Percentiles rank a stretch among this genome's conserved stretches.
Evolutionary conservation across 257 asterid species (phyloP).

Genomic region (Solanum bulbocastanum): DNA sequence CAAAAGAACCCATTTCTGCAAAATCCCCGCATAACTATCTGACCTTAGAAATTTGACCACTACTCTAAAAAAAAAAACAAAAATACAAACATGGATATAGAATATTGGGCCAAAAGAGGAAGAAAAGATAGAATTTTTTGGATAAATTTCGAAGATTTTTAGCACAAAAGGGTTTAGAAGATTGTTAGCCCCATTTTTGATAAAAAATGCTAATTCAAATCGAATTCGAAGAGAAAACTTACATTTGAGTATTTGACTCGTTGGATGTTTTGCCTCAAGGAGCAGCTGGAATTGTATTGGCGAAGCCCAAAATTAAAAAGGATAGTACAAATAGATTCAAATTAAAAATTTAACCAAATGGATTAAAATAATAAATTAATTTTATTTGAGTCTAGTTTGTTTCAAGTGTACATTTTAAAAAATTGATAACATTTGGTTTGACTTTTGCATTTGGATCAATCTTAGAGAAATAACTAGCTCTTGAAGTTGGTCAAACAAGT

Average conservation of each 20-base stretch:
- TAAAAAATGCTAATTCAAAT: not conserved
- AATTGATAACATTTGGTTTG: not conserved
- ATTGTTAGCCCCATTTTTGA: not conserved
- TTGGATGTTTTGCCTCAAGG: not conserved
- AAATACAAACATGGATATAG: not conserved
- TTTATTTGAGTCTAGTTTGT: not conserved
- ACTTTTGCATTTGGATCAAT: not conserved
- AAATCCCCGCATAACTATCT: not conserved
- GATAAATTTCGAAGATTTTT: not conserved
- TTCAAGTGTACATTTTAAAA: too few relatives aligned
- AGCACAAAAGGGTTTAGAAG: not conserved
- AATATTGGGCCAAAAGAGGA: not conserved
- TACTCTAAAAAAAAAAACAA: not conserved
- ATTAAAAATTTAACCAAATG: not conserved
- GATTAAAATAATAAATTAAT: not conserved
- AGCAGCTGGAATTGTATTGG: not conserved
- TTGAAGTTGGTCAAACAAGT: not conserved
- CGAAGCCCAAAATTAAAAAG: not conserved
- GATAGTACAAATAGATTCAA: not conserved
- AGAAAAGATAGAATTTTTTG: not conserved
- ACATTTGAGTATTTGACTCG: not conserved
- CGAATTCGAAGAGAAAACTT: not conserved
- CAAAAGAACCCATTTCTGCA: not conserved
- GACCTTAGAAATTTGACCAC: not conserved
- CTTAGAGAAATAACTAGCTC: not conserved